Base-by-base conservation (phyloP, 2,329 filamentous ascomycete genomes). In the Neonectria coccinea region DNA sequence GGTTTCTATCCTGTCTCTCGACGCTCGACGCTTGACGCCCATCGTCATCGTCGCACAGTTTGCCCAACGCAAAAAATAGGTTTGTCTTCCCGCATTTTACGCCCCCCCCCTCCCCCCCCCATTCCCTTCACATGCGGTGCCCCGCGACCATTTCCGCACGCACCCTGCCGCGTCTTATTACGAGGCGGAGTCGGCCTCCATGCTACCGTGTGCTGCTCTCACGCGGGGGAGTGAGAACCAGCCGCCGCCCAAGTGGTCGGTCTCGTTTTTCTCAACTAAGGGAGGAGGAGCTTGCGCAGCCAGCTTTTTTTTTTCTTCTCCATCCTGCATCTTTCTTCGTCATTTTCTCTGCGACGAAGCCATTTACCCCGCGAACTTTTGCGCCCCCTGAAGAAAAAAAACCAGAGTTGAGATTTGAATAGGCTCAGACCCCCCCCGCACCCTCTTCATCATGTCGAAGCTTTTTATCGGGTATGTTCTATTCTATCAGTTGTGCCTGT, bases 401-500 rank as follows among this genome's bases (percentile, higher is more conserved):
- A 22, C 63, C 45, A 27, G 41, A 62, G 52, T 63, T 73, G 55
- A 74, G 27, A 50, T 44, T 58, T 57, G 47, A 63, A 62, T 33
- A 60, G 52, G 48, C 55, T 56, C 44, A 71, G 56, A 63, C 47
- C 60, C 66, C 67, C 52, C 67, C 52, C 62, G 50, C 63, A 64
- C 70, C 39, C 16, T 42, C 39, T 69, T 72, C 72, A 79, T 76
- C 79, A 97, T 97, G 94, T 91, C 94, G 65, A 97, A 97, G 82
- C 88, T 97, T 75, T 97, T 97, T 80, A 93, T 97, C 80, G 94
- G 94, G 94, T 97, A 86, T 84, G 91, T 78, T 42, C 41, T 57
- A 51, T 51, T 42, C 41, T 57, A 51, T 51, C 42, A 27, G 36
- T 51, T 42, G 25, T 36, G 14, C 51, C 27, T 64, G 36, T 55